Evolutionary conservation across 495 filamentous ascomycete genomes (phyloP).

Genomic region (Tetracladium setigerum): DNA sequence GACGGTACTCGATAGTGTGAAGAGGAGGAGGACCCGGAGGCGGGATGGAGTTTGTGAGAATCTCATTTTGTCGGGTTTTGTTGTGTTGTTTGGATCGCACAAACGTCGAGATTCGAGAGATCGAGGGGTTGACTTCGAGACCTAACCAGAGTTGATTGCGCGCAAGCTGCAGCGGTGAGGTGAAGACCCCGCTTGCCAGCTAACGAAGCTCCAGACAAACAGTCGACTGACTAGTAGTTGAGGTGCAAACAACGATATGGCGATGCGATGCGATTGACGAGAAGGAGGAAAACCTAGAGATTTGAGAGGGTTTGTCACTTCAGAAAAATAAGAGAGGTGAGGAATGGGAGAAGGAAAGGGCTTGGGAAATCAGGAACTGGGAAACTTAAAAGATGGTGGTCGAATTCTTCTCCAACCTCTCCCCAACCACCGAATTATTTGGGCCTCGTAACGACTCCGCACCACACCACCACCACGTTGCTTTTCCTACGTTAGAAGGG

Average conservation of each 20-base stretch:
- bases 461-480: neutral
- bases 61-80: constrained; percentile 12
- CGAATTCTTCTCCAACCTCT: constrained; percentile 3
- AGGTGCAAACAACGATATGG: constrained; percentile 2
- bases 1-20: constrained; percentile 2
- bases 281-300: constrained; percentile 3
- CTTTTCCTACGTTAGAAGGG: neutral
- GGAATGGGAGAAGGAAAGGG: constrained; percentile 7
- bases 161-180: constrained; percentile 4
- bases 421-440: constrained; percentile 3
- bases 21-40: constrained; percentile 15
- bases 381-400: constrained; percentile 14
- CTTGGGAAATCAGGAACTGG: neutral
- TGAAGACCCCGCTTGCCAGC: neutral
- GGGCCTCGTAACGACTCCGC: neutral
- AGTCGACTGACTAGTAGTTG: constrained; percentile 1
- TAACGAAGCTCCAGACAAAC: constrained; percentile 7
- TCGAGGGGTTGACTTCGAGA: neutral
- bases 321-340: neutral
- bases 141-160: neutral
- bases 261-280: neutral
- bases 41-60: constrained; percentile 12
- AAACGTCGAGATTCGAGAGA: neutral
- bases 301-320: neutral
- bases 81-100: neutral